Percentiles rank a stretch among this genome's conserved stretches.
phyloP scores from a whole-genome alignment of 2,329 filamentous ascomycete species.

The Colletotrichum simmondsii region DNA sequence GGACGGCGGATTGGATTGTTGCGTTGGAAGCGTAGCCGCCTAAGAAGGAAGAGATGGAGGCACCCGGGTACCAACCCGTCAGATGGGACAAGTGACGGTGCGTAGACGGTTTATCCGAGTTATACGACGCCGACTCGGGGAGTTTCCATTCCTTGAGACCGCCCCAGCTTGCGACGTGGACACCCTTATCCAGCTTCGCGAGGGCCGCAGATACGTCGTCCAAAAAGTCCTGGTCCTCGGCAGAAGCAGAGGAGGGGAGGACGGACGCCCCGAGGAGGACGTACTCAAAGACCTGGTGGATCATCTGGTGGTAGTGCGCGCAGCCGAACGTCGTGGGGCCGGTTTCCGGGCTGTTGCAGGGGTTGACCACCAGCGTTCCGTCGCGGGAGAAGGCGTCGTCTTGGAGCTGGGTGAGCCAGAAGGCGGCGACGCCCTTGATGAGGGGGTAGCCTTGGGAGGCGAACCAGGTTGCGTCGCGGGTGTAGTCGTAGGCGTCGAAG shows the following conservation, averaged over 20 bases:
- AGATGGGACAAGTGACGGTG: conserved; percentile 64
- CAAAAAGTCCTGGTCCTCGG: conserved; percentile 38
- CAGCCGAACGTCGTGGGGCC: conserved; percentile 65
- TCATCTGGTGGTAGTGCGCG: conserved; percentile 63
- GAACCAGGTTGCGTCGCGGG: conserved; percentile 58
- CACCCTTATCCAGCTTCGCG: conserved; percentile 45
- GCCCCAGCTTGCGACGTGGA: conserved; percentile 43
- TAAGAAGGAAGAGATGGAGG: conserved; percentile 55
- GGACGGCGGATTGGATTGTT: conserved; percentile 55
- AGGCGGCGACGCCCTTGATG: conserved; percentile 63
- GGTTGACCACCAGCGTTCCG: conserved; percentile 64
- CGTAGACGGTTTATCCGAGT: conserved; percentile 39
- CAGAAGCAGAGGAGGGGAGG: conserved; percentile 35
- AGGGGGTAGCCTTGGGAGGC: conserved; percentile 60
- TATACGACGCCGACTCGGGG: conserved; percentile 39
- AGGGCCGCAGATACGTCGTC: conserved; percentile 51
- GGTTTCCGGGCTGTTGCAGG: conserved; percentile 69
- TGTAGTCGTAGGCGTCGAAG: conserved; percentile 67
- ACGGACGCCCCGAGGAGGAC: conserved; percentile 42
- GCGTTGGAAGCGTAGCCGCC: conserved; percentile 52
- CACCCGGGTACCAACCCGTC: conserved; percentile 66
- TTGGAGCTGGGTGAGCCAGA: conserved; percentile 66
- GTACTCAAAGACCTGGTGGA: conserved; percentile 54
- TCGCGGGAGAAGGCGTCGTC: conserved; percentile 61
- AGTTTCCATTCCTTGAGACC: conserved; percentile 49